A percentile compares a stretch with the other conserved stretches of the same genome.
Conservation (phyloP, 139 green algal species). For the Axilococcus clingmanii region DNA sequence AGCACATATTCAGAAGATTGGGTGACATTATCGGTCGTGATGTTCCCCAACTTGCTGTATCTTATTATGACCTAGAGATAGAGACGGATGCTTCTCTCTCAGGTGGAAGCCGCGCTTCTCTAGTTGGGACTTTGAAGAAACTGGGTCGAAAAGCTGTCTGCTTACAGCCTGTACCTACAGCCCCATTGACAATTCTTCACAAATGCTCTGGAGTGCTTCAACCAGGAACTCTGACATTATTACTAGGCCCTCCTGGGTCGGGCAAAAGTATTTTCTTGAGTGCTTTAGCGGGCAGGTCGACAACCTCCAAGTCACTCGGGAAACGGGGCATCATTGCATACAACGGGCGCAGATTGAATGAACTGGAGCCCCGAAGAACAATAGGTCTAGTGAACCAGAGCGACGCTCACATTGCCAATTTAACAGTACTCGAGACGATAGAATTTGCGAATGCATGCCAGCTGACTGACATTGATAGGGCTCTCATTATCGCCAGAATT, state of each 20-base stretch:
- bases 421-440: slow-evolving; percentile 66
- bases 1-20: too few species aligned
- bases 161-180: too few species aligned
- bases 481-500: not conserved
- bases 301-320: slow-evolving; percentile 8
- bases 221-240: slow-evolving; percentile 33
- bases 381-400: slow-evolving; percentile 51
- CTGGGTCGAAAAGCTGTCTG: too few species aligned
- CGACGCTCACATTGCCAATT: slow-evolving; percentile 57
- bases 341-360: slow-evolving; percentile 44
- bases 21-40: too few species aligned
- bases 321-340: slow-evolving; percentile 42
- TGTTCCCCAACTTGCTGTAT: too few species aligned
- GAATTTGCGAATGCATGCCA: slow-evolving; percentile 46
- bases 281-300: slow-evolving; percentile 41
- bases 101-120: too few species aligned
- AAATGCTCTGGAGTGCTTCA: slow-evolving; percentile 24
- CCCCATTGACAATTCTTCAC: too few species aligned
- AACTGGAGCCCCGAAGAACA: slow-evolving; percentile 49
- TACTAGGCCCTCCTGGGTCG: slow-evolving; percentile 51
- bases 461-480: not conserved
- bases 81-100: too few species aligned
- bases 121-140: too few species aligned
- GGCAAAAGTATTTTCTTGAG: slow-evolving; percentile 58
- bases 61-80: too few species aligned